Evolutionary conservation across 352 stramenopile species (phyloP), one percentile per base, ranked within the genome.

Genomic region (Pythium rishiriense): DNA sequence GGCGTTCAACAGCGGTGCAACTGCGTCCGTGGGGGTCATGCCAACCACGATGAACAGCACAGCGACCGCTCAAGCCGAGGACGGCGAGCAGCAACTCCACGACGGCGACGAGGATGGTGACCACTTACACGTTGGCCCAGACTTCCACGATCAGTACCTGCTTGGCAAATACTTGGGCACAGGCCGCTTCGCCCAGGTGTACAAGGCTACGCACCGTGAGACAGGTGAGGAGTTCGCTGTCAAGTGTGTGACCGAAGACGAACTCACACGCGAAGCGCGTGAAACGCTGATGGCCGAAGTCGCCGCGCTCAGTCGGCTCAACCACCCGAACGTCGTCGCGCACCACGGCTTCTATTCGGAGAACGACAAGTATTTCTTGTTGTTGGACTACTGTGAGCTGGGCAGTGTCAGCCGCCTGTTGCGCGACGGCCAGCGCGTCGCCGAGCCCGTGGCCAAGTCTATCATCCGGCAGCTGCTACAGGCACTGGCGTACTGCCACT

Each of bases 401-500:
- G 89, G 89, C 21, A 93, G 93, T 39, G 75, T 98, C 4, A 88
- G 90, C 46, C 76, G 90, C 25, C 55, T 92, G 35, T 77, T 98
- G 14, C 73, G 88, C 31, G 43, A 82, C 31, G 73, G 83, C 15
- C 70, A 85, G 31, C 62, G 79, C 19, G 72, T 97, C 55, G 67
- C 78, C 1, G 91, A 97, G 57, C 56, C 70, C 4, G 55, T 88
- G 14, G 85, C 88, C 9, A 85, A 89, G 45, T 47, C 66, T 15
- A 79, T 90, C 35, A 86, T 98, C 41, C 88, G 84, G 11, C 80
- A 96, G 64, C 74, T 93, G 1, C 73, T 92, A 19, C 70, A 75
- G 31, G 90, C 87, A 0, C 62, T 98, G 3, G 72, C 83, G 42
- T 96, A 97, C 69, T 97, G 87, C 68, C 91, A 98, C 71, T 65